Conservation (phyloP, 2,329 filamentous ascomycete genomes). For the Aspergillus sp. region DNA sequence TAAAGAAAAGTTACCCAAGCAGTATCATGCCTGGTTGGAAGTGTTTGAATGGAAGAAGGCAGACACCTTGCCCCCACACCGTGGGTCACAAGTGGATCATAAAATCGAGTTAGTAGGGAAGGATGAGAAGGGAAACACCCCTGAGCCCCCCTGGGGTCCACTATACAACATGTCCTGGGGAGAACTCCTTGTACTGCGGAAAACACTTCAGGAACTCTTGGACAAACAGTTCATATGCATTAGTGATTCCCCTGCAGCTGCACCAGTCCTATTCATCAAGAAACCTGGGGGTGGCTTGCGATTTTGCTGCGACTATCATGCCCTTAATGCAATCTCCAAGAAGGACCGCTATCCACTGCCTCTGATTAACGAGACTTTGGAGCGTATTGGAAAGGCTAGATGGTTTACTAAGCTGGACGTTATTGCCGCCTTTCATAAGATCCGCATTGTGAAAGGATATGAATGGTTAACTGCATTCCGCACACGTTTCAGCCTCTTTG, state of each 20-base stretch:
- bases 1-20: slow-evolving; percentile 1
- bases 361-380: no score
- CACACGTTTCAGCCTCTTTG: no score
- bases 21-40: slow-evolving; percentile 4
- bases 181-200: slow-evolving; percentile 11
- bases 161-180: slow-evolving; percentile 11
- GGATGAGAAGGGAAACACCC: slow-evolving; percentile 3
- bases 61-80: slow-evolving; percentile 7
- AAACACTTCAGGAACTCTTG: slow-evolving; percentile 12
- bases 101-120: slow-evolving; percentile 9
- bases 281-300: no score
- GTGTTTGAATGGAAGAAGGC: slow-evolving; percentile 6
- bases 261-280: no score
- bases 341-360: no score
- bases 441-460: no score
- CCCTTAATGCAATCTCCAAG: no score
- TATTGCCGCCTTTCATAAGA: no score
- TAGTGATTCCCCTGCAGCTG: slow-evolving; percentile 9
- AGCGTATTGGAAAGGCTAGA: no score
- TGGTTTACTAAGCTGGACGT: no score
- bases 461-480: no score
- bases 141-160: slow-evolving; percentile 5
- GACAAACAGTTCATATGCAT: slow-evolving; percentile 13
- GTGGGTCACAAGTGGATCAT: slow-evolving; percentile 8
- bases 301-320: no score